These are phyloP conservation scores for Pseudogymnoascus sp. DNA, from an alignment of 2,329 filamentous ascomycete species.

Conservation along the genomic window DNA sequence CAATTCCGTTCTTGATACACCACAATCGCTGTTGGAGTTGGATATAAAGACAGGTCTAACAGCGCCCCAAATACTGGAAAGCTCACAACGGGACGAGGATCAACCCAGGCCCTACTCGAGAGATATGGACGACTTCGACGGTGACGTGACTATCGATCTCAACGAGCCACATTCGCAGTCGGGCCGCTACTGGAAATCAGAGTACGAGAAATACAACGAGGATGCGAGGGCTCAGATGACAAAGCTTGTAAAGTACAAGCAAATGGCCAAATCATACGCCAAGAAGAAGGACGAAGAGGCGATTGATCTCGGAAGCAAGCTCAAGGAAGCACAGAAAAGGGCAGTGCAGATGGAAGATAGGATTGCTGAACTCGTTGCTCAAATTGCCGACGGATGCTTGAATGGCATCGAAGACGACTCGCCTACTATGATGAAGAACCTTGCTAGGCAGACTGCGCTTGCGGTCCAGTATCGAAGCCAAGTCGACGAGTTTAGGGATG, in stretches of 20 bases:
- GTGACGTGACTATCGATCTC: constrained; percentile 63
- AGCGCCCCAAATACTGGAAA: constrained; percentile 7
- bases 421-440: constrained; percentile 44
- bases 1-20: not conserved
- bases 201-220: constrained; percentile 67
- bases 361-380: constrained; percentile 53
- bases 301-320: constrained; percentile 55
- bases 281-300: constrained; percentile 71
- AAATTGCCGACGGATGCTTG: constrained; percentile 39
- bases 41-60: constrained; percentile 8
- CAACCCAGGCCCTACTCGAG: constrained; percentile 25
- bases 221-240: constrained; percentile 69
- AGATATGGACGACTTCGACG: constrained; percentile 36
- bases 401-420: constrained; percentile 39
- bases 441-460: constrained; percentile 51
- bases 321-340: constrained; percentile 62
- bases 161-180: constrained; percentile 70
- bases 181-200: constrained; percentile 72
- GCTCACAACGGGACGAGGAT: constrained; percentile 8
- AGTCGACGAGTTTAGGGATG: constrained; percentile 52
- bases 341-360: constrained; percentile 57
- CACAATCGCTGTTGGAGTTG: constrained; percentile 3
- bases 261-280: constrained; percentile 71
- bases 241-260: constrained; percentile 73
- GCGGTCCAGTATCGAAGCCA: constrained; percentile 52